Base-by-base conservation (phyloP, 768 basidiomycete genomes). In the Phylloporus sp. region DNA sequence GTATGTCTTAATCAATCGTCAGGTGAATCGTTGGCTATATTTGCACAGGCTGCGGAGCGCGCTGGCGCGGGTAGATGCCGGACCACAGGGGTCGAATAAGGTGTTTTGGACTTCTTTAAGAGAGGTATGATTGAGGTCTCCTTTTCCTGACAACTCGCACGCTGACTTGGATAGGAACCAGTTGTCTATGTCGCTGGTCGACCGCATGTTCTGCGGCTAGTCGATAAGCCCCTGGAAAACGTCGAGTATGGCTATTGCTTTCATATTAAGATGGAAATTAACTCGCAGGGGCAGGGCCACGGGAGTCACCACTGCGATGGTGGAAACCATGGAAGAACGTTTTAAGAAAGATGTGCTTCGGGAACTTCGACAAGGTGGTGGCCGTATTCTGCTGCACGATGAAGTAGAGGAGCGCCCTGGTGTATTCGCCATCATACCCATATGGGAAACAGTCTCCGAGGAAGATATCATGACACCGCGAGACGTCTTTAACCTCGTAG, bases 31-130 rank as follows among this genome's bases (percentile, higher is more conserved):
- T 43, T 20, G 34, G 40, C 46, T 36, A 45, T 44, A 9, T 46
- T 43, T 38, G 14, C 11, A 22, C 24, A 92, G 92, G 7, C 70
- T 96, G 48, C 80, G 90, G 43, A 75, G 81, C 47, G 91, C 92
- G 3, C 67, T 98, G 35, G 68, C 75, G 18, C 75, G 87, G 48
- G 87, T 98, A 38, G 77, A 85, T 52, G 96, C 94, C 4, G 81
- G 80, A 8, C 84, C 85, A 13, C 72, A 78, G n/a, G 92, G 92
- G 2, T 59, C 68, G 21, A 86, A 89, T 47, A 77, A 65, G 53
- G 85, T 93, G 13, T 84, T 80, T 50, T 98, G 96, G 96, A 97
- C 93, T n/a, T 94, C 90, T 1, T 65, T 99, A 48, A 78, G 96
- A 61, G 93, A 97, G 72, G 90, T 86, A 41, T 46, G 69, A 51